phyloP scores from a whole-genome alignment of 1,284 basidiomycete genomes.

The Vanrija humicola region DNA sequence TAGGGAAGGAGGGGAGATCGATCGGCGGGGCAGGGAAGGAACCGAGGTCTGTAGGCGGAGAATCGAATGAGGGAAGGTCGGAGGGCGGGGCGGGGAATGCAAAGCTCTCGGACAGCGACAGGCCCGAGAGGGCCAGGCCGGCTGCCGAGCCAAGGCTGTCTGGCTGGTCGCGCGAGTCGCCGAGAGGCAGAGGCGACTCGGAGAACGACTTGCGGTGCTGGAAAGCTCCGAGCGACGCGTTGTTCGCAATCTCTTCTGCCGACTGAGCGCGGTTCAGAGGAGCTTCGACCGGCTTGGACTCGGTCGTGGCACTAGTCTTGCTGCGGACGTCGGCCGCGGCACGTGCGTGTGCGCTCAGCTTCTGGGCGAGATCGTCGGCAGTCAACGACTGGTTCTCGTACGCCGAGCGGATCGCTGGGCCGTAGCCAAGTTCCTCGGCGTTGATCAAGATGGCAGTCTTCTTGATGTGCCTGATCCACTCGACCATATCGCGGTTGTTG shows the following conservation, averaged over 20 bases:
- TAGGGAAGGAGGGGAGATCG: background rate
- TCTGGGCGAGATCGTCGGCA: conserved; percentile 27
- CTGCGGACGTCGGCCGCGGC: conserved; percentile 3
- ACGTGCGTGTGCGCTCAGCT: conserved; percentile 18
- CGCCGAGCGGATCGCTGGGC: conserved; percentile 23
- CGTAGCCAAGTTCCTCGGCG: conserved; percentile 29
- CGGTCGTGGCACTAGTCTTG: background rate
- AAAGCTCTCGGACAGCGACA: background rate
- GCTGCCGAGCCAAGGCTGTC: background rate
- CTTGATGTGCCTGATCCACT: conserved; percentile 38
- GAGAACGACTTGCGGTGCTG: background rate
- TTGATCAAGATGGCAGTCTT: conserved; percentile 31
- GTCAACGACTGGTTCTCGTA: conserved; percentile 16
- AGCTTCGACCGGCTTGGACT: background rate
- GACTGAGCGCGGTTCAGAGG: background rate
- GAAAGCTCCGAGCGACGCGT: no score
- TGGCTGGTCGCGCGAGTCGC: background rate
- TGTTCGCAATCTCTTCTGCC: background rate
- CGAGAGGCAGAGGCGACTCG: background rate
- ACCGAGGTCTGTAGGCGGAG: conserved; percentile 3
- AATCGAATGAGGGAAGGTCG: conserved; percentile 5
- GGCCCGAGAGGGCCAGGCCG: background rate
- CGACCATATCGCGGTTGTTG: conserved; percentile 24
- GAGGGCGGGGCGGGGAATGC: conserved; percentile 15
- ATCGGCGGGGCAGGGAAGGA: background rate